Evolutionary conservation across 306 rosid species (phyloP), one percentile per base, ranked within the genome.

Genomic region (Cotoneaster glaucophyllus): DNA sequence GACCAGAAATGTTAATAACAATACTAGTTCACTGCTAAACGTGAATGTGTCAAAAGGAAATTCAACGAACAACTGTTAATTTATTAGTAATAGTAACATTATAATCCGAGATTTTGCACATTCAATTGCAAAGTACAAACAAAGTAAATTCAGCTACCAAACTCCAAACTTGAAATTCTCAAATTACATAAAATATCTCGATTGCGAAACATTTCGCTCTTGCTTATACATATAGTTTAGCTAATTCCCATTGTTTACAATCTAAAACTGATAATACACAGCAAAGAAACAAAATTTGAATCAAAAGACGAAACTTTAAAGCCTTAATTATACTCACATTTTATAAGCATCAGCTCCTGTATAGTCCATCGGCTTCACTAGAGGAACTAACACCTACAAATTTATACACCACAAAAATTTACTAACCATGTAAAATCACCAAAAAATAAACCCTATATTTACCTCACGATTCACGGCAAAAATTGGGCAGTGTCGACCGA

Each of bases 391-490:
- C 58, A 88, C 93, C 99, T 95, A 66, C 73, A 82, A 52, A 82
- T 78, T 45, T 37, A 70, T 17, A 74, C 26, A 57, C 59, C 59
- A 43, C 31, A 57, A 6, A 45, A 67, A 73, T 4, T 43, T 19
- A 41, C 57, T 57, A 19, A 45, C 26, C 48, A 82, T 53, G 41
- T 14, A 39, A 44, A 28, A 17, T 69, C 6, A 11, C 26, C 26
- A 50, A 59, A 8, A 28, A 5, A 21, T 3, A 81, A 84, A 78
- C 74, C 83, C 88, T 79, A 43, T 37, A 81, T 80, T 7, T 12
- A 96, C 99, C 99, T 96, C 99, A 19, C 98, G 97, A 92, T 96
- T 92, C 32, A 96, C 98, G 31, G 84, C 93, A 73, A 88, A 96
- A 28, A 85, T 85, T 56, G 99, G 99, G 83, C 98, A 96, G 83